Evolutionary conservation across 139 green algal genomes (phyloP).

Genomic region (Gonium pectorale): DNA sequence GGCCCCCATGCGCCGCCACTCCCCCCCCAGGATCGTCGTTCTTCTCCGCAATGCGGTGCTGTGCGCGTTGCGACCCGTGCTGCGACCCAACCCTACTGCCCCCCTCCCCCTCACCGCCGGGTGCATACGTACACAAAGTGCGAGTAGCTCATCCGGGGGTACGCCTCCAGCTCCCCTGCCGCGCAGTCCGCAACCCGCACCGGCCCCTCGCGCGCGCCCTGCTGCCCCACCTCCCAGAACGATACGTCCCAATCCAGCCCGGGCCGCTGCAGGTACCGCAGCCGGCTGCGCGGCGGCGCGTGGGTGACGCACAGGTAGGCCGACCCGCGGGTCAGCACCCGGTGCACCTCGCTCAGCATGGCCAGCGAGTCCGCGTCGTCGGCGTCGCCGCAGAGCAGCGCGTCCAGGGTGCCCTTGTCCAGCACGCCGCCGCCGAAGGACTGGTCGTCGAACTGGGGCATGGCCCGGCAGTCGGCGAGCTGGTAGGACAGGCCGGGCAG

Average conservation of each 20-base stretch:
- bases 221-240: constrained; percentile 64
- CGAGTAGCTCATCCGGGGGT: constrained; percentile 30
- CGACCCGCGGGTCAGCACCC: constrained; percentile 55
- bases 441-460: constrained; percentile 28
- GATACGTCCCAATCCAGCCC: constrained; percentile 47
- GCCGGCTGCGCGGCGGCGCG: constrained; percentile 12
- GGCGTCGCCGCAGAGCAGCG: constrained; percentile 52
- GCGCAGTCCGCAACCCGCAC: not conserved
- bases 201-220: constrained; percentile 52
- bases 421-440: constrained; percentile 34
- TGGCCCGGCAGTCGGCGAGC: constrained; percentile 30
- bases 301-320: constrained; percentile 60
- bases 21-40: too few species aligned
- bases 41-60: too few species aligned
- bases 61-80: too few species aligned
- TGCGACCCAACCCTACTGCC: too few species aligned
- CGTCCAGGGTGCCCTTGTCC: constrained; percentile 52
- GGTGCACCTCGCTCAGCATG: constrained; percentile 55
- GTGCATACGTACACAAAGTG: constrained; percentile 55
- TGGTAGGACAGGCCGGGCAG: constrained; percentile 35
- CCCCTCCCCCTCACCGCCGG: not conserved
- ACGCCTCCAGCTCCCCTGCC: constrained; percentile 4
- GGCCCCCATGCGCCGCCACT: too few species aligned
- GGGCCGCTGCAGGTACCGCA: constrained; percentile 43
- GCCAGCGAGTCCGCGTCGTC: constrained; percentile 31